phyloP scores from a whole-genome alignment of 2,329 filamentous ascomycete species.

The Neonectria punicea region DNA sequence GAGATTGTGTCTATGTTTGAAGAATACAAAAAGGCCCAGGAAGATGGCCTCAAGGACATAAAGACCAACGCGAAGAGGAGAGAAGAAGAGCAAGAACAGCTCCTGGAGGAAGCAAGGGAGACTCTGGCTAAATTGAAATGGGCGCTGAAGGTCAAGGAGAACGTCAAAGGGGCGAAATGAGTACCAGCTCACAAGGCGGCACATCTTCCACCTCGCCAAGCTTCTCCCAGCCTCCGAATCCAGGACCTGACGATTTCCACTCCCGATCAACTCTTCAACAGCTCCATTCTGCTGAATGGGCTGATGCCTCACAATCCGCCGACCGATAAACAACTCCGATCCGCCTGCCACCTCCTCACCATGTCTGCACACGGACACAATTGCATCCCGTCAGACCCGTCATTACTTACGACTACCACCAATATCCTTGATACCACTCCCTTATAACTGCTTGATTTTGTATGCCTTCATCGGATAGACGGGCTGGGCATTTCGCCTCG shows the following conservation, averaged over 20 bases:
- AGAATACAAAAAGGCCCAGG: constrained; percentile 72
- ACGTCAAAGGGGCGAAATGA: constrained; percentile 65
- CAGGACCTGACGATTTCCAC: not conserved
- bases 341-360: constrained; percentile 1
- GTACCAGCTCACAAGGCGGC: not conserved
- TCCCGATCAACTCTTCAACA: not conserved
- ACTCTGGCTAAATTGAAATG: constrained; percentile 77
- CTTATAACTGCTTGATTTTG: constrained; percentile 29
- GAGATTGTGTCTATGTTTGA: constrained; percentile 70
- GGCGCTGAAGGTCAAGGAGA: constrained; percentile 75
- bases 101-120: constrained; percentile 67
- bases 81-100: constrained; percentile 69
- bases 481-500: constrained; percentile 34
- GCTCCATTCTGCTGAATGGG: not conserved
- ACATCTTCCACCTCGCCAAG: not conserved
- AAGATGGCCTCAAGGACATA: constrained; percentile 68
- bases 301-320: not conserved
- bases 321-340: not conserved
- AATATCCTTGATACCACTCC: constrained; percentile 40
- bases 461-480: constrained; percentile 34
- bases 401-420: constrained; percentile 33
- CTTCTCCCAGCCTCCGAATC: not conserved
- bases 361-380: constrained; percentile 12
- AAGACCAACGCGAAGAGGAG: constrained; percentile 65
- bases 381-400: constrained; percentile 22